Conservation (phyloP, 1,139 yeast genomes). For the Nakaseomyces kungkrabaensis region DNA sequence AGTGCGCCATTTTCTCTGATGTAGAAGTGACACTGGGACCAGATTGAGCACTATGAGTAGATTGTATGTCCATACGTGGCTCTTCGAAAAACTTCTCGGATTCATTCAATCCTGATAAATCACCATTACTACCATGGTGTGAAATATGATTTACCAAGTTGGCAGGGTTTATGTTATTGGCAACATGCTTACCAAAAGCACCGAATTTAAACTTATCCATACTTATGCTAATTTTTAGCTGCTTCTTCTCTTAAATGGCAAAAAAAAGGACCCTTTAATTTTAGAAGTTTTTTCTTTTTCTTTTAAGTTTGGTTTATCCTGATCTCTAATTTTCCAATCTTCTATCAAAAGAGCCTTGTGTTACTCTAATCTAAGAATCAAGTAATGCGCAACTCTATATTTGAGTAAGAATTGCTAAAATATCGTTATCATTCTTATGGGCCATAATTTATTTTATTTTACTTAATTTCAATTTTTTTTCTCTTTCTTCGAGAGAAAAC, state of each 20-base stretch:
- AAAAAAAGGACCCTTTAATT: too few relatives aligned
- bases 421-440: too few relatives aligned
- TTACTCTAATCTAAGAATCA: too few relatives aligned
- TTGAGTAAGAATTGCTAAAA: too few relatives aligned
- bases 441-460: too few relatives aligned
- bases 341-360: too few relatives aligned
- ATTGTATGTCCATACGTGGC: background rate
- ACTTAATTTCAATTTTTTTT: too few relatives aligned
- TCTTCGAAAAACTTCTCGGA: conserved; percentile 1
- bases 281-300: too few relatives aligned
- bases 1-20: conserved; percentile 6
- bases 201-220: conserved; percentile 29
- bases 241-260: background rate
- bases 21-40: conserved; percentile 15
- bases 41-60: background rate
- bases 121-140: background rate
- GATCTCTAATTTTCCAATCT: too few relatives aligned
- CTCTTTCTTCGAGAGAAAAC: background rate
- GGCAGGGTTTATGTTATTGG: conserved; percentile 12
- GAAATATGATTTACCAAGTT: conserved; percentile 3
- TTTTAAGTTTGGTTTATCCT: too few relatives aligned
- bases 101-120: background rate
- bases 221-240: background rate
- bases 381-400: too few relatives aligned
- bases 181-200: conserved; percentile 28